Conservation (phyloP, 2,329 filamentous ascomycete species). For the Aspergillus latus region DNA sequence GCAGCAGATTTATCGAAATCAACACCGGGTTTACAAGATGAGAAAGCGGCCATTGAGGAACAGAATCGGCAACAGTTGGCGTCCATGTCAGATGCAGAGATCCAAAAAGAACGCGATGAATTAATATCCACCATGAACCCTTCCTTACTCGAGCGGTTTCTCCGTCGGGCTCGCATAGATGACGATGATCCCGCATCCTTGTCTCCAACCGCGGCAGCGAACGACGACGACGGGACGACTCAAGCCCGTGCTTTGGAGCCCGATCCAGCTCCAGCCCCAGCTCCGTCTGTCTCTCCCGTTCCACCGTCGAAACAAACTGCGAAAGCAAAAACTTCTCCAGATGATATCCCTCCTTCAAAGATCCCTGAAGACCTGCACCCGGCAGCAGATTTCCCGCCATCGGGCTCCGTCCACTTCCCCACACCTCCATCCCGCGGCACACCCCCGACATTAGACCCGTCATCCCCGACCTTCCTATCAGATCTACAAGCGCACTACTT, state of each 20-base stretch:
- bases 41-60: slow-evolving; percentile 72
- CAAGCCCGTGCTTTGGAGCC: neutral
- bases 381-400: slow-evolving; percentile 39
- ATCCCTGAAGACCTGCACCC: slow-evolving; percentile 41
- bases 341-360: slow-evolving; percentile 38
- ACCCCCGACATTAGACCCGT: slow-evolving; percentile 74
- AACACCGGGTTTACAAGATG: slow-evolving; percentile 41
- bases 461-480: slow-evolving; percentile 76
- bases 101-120: slow-evolving; percentile 75
- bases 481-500: slow-evolving; percentile 93
- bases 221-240: neutral
- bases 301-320: neutral
- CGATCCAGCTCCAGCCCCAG: slow-evolving; percentile 10
- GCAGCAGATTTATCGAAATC: slow-evolving; percentile 7
- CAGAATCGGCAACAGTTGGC: slow-evolving; percentile 76
- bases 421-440: slow-evolving; percentile 46
- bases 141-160: slow-evolving; percentile 70
- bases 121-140: slow-evolving; percentile 77
- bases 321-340: slow-evolving; percentile 17
- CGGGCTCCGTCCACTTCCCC: slow-evolving; percentile 45
- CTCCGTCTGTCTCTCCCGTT: neutral
- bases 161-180: slow-evolving; percentile 74
- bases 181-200: slow-evolving; percentile 45
- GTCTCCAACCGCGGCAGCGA: slow-evolving; percentile 1
- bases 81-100: slow-evolving; percentile 78